These are phyloP conservation scores for Pyrenochaeta sp. DNA, from an alignment of 2,329 filamentous ascomycete species.

Conservation along the genomic window DNA sequence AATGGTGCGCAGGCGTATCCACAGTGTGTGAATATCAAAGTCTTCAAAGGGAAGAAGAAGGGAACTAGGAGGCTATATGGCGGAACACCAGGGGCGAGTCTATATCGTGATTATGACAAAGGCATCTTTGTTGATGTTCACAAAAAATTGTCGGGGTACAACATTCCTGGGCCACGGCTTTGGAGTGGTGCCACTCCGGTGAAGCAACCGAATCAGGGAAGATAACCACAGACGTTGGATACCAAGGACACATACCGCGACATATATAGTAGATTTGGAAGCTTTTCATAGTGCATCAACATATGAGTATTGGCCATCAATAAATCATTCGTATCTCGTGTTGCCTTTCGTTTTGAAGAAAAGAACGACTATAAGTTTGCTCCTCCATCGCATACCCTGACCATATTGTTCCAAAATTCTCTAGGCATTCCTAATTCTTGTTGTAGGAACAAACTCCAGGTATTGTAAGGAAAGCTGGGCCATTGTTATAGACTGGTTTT, in stretches of 20 bases:
- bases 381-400: too few relatives aligned
- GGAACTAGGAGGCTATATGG: conserved; percentile 35
- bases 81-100: conserved; percentile 57
- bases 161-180: conserved; percentile 49
- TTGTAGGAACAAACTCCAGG: too few relatives aligned
- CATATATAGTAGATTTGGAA: too few relatives aligned
- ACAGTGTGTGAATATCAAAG: conserved; percentile 59
- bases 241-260: background rate
- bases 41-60: conserved; percentile 48
- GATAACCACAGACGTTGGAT: background rate
- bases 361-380: too few relatives aligned
- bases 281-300: too few relatives aligned
- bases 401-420: too few relatives aligned
- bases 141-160: conserved; percentile 39
- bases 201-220: conserved; percentile 12
- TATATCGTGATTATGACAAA: conserved; percentile 51
- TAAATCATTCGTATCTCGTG: too few relatives aligned
- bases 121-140: conserved; percentile 53
- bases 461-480: too few relatives aligned
- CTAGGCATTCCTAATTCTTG: too few relatives aligned
- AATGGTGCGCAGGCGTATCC: conserved; percentile 61
- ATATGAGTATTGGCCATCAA: too few relatives aligned
- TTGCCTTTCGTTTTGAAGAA: too few relatives aligned
- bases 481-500: too few relatives aligned
- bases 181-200: conserved; percentile 22